Evolutionary conservation across 139 green algal genomes (phyloP).

Genomic region (Mesotaenium endlicherianum): DNA sequence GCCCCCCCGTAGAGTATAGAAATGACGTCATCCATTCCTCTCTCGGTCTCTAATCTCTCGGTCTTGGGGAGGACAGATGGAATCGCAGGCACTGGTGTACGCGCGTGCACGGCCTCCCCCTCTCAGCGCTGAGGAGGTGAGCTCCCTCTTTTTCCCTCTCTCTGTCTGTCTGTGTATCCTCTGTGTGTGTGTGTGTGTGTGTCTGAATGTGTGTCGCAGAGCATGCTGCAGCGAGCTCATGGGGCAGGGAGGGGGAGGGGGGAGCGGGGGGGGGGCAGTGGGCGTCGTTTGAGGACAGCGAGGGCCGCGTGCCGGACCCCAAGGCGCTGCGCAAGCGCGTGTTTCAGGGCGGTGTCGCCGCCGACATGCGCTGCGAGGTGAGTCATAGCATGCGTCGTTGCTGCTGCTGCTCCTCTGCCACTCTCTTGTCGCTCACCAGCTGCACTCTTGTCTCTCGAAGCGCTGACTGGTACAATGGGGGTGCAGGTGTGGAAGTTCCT

Average conservation of each 20-base stretch:
- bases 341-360: slow-evolving; percentile 64
- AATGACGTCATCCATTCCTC: no score
- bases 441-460: neutral
- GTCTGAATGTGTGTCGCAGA: no score
- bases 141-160: no score
- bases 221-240: no score
- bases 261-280: slow-evolving; percentile 66
- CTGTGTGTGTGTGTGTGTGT: no score
- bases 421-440: neutral
- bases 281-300: slow-evolving; percentile 55
- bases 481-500: slow-evolving; percentile 79
- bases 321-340: slow-evolving; percentile 62
- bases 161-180: no score
- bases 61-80: no score
- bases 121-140: slow-evolving; percentile 36
- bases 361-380: slow-evolving; percentile 51
- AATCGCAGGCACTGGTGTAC: slow-evolving; percentile 9
- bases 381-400: neutral
- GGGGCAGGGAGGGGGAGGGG: no score
- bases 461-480: neutral
- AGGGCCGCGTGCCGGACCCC: slow-evolving; percentile 64
- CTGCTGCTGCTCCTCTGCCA: neutral
- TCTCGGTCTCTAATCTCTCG: no score
- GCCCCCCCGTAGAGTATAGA: no score
- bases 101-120: slow-evolving; percentile 36